Evolutionary conservation across 306 rosid species (phyloP).

Genomic region (Abrus pulchellus): DNA sequence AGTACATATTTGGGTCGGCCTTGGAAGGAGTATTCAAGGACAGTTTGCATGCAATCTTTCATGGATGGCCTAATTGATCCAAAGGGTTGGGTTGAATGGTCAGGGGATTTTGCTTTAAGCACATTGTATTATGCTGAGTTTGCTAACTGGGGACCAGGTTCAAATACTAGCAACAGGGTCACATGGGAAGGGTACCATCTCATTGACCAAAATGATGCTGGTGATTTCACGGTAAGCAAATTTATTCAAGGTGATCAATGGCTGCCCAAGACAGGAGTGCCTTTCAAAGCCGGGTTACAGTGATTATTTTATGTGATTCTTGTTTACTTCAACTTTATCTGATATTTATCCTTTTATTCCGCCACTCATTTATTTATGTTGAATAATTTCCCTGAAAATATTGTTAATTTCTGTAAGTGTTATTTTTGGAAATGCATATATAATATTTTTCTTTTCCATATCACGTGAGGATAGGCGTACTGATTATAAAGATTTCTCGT

Average conservation of each 20-base stretch:
- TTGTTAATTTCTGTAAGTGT: background rate
- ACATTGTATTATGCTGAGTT: conserved; percentile 70
- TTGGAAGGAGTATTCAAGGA: conserved; percentile 68
- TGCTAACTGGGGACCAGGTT: conserved; percentile 62
- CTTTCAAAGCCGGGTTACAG: conserved; percentile 54
- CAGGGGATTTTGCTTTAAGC: conserved; percentile 55
- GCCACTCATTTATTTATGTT: background rate
- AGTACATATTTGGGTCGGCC: conserved; percentile 65
- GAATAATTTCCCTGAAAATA: background rate
- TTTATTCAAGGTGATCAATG: conserved; percentile 62
- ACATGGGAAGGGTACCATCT: conserved; percentile 62
- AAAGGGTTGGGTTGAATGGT: conserved; percentile 71
- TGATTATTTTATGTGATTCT: background rate
- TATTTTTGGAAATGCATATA: background rate
- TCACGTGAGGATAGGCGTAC: background rate
- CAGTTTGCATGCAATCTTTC: conserved; percentile 59
- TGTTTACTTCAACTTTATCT: conserved; percentile 2
- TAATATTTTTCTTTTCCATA: background rate
- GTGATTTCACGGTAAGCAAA: conserved; percentile 51
- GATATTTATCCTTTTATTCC: background rate
- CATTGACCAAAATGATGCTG: conserved; percentile 37
- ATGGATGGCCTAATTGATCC: conserved; percentile 61
- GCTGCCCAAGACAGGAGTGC: conserved; percentile 62
- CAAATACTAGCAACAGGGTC: conserved; percentile 53
- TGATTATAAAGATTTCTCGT: background rate